Base-by-base conservation (phyloP, 345 rosid genomes). In the Physaria fendleri region DNA sequence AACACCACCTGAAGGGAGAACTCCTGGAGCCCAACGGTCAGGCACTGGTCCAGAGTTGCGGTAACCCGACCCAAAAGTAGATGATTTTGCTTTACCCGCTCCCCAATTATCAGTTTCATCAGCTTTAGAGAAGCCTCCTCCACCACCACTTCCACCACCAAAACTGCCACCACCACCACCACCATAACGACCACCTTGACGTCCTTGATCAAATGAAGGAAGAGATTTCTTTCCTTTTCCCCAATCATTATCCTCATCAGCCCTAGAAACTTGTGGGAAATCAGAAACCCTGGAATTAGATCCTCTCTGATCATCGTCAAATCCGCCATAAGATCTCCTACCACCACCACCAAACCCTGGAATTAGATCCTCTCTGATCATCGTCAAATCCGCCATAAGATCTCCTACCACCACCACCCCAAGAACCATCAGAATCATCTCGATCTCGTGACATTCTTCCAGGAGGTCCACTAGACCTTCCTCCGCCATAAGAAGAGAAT, bases 241-340 rank as follows among this genome's bases (percentile, higher is more conserved):
- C 99, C 99, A 94, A 34, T 87, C 89, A 73, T 87, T 96, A 47
- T 51, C 84, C 72, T 84, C 96, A 60, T 94, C 97, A 5, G 95
- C 96, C n/a, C 99, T 77, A 58, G 99, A 90, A 0, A 78, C 78
- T 50, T 80, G 96, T 51, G 82, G 96, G 43, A 78, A 79, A 56
- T 87, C 94, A 48, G 91, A 78, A 83, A 63, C 85, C 89, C 96
- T 89, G 73, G 92, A 59, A 44, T 81, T 60, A 2, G 77, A 77
- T 8, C 87, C 96, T 7, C 87, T 76, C 18, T 85, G 82, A 27
- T 90, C 96, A 5, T 87, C 96, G 8, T 90, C 92, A 28, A 79
- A 94, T 23, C 90, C 96, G 6, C 91, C 98, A 22, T 76, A 68
- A 22, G 74, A 47, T 75, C 89, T 79, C 75, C 97, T 75, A 14